Evolutionary conservation across 2,329 filamentous ascomycete species (phyloP), one percentile per base, ranked within the genome.

Genomic region (Pseudocercospora fijiensis): DNA sequence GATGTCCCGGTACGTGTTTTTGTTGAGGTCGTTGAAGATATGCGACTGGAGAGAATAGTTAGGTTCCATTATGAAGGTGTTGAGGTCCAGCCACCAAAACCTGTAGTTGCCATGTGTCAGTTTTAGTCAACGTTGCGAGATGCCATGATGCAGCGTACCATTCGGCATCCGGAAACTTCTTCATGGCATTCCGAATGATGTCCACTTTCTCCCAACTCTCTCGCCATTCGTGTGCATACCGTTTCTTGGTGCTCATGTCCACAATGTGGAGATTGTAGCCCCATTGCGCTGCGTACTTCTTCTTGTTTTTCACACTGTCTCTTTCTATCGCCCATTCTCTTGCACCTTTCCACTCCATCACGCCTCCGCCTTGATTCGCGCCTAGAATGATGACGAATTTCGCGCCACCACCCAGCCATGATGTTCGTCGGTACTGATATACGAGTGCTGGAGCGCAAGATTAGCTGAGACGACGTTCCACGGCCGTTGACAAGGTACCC

Each of bases 131-230:
- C 11, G 13, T 57, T 20, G 16, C n/a, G 7, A 13, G 16, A 5
- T 41, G 16, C 4, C 28, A 10, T 24, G 5, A 26, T 55, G 28
- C n/a, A 37, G 78, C 88, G 78, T 83, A 96, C 95, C 95, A 99
- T 82, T 99, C 94, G 33, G 94, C 95, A 68, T 96, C 85, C 27
- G 95, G 95, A 75, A 98, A 97, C 77, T 97, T 97, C 75, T 88
- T 86, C 84, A 99, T 88, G 51, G 90, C 88, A 65, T 91, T 90
- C 65, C 94, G 88, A 72, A 99, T 87, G 47, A 92, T 92, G 76
- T 99, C 95, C 65, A 97, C 93, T 82, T 98, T 99, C 79, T 99
- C 95, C 95, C 95, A 99, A 77, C 94, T 96, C 79, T 99, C 95
- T 73, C 95, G 87, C 95, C 95, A 99, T 79, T 99, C 95, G 79